Base-by-base conservation (phyloP, 441 rosid genomes). In the Adansonia madagascariensis region DNA sequence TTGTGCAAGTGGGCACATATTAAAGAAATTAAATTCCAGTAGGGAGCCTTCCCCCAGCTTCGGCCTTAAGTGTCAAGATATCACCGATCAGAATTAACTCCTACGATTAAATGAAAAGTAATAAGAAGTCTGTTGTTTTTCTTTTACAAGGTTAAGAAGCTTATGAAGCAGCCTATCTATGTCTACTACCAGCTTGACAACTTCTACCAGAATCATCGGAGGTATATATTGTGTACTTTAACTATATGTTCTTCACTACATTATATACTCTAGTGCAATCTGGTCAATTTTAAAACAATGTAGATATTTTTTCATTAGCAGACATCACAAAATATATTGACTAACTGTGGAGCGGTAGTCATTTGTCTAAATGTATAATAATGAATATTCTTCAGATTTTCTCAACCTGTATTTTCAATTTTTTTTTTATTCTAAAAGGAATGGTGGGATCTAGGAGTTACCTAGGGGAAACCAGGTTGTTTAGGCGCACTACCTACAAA, bases 191-290 rank as follows among this genome's bases (percentile, higher is more conserved):
- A 95, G 85, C 97, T 95, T 63, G 98, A 95, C 77, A 93, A 93
- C 85, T 95, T 93, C 85, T 95, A 95, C 83, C 99, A 95, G 86
- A 95, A 95, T 84, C 99, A 95, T 84, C 94, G 99, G 80, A 87
- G 98, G 98, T 93, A 84, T 70, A 76, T 80, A 5, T 79, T 55
- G 11, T 62, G 41, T 70, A 8, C 76, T 78, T 56, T 68, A 2
- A 8, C 62, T 39, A 31, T 50, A 44, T 35, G 47, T 50, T 75
- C 15, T 62, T 46, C 63, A 18, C 20, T 15, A 17, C 17, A 63
- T 44, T 35, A 9, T 46, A n/a, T 47, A 6, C 6, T 74, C 57
- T 46, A 27, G 31, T 27, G 31, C 31, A 27, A 27, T 31, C 4
- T 71, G 50, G 63, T 22, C 49, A 10, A 10, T 35, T 69, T 49